phyloP scores from a whole-genome alignment of 75 land plant genomes.

The Pinus taeda region DNA sequence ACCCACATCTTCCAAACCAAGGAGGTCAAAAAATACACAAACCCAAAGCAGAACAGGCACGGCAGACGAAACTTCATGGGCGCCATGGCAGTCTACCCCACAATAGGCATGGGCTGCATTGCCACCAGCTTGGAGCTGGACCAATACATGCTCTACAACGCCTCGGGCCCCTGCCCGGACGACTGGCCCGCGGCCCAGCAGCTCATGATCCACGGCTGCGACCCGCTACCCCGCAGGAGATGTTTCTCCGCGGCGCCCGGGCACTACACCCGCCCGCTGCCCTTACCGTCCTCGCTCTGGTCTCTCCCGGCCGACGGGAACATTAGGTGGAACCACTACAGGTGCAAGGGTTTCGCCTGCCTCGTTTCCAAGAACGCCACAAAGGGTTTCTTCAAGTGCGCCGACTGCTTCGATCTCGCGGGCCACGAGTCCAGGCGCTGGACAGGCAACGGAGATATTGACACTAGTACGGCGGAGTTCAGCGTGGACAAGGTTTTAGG shows the following conservation, averaged over 20 bases:
- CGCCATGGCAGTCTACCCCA: conserved; percentile 23
- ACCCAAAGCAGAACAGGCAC: conserved; percentile 23
- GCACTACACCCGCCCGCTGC: conserved; percentile 26
- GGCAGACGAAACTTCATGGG: conserved; percentile 45
- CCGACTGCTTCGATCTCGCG: conserved; percentile 37
- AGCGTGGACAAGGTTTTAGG: conserved; percentile 30
- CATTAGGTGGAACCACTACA: conserved; percentile 35
- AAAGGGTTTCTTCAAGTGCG: conserved; percentile 52
- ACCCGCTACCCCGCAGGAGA: conserved; percentile 55
- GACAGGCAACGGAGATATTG: neutral
- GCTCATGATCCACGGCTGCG: conserved; percentile 55
- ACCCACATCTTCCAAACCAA: conserved; percentile 4
- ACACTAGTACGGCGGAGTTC: conserved; percentile 27
- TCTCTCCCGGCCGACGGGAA: conserved; percentile 27
- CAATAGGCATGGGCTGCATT: conserved; percentile 42
- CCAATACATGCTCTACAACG: conserved; percentile 53
- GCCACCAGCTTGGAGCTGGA: conserved; percentile 22
- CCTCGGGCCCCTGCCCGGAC: conserved; percentile 39
- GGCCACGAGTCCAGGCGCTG: conserved; percentile 12
- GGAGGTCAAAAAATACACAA: conserved; percentile 32
- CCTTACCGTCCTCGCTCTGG: conserved; percentile 44
- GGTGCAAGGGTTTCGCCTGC: conserved; percentile 43
- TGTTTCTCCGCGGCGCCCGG: conserved; percentile 36
- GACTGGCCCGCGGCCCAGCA: conserved; percentile 56
- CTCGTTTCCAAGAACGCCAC: conserved; percentile 13